Evolutionary conservation across 495 filamentous ascomycete species (phyloP).

Genomic region (Acidomyces sp.): DNA sequence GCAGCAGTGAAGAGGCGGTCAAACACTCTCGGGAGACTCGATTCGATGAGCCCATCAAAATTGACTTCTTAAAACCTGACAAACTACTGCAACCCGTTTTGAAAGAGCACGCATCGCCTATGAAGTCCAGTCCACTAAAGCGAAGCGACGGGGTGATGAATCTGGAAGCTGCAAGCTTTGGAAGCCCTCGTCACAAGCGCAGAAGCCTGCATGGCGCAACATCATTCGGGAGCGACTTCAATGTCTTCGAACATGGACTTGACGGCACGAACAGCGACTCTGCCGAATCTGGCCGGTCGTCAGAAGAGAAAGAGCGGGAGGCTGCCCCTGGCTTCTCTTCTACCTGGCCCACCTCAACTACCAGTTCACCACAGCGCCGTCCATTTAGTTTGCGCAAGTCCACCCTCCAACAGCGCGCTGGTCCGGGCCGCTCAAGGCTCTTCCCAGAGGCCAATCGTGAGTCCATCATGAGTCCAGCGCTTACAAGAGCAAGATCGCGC

Average conservation of each 20-base stretch:
- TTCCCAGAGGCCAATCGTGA: slow-evolving; percentile 15
- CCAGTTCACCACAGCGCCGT: slow-evolving; percentile 39
- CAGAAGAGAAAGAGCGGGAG: slow-evolving; percentile 22
- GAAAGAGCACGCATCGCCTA: slow-evolving; percentile 30
- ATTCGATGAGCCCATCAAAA: slow-evolving; percentile 26
- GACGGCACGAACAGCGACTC: slow-evolving; percentile 15
- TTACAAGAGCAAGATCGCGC: slow-evolving; percentile 40
- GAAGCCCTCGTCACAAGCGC: slow-evolving; percentile 75
- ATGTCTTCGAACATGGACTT: slow-evolving; percentile 51
- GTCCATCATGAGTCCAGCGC: slow-evolving; percentile 5
- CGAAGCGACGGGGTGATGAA: slow-evolving; percentile 84
- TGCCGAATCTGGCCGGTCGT: slow-evolving; percentile 9
- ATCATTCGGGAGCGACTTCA: slow-evolving; percentile 47
- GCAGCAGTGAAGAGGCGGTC: background rate
- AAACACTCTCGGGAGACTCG: slow-evolving; percentile 1
- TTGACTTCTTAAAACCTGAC: slow-evolving; percentile 26
- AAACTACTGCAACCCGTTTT: slow-evolving; percentile 18
- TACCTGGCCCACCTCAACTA: slow-evolving; percentile 25
- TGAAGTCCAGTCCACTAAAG: slow-evolving; percentile 76
- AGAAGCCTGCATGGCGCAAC: slow-evolving; percentile 63
- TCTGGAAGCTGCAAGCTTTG: slow-evolving; percentile 59
- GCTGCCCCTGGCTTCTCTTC: slow-evolving; percentile 21
- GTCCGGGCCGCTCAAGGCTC: slow-evolving; percentile 30
- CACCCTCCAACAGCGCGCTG: slow-evolving; percentile 63
- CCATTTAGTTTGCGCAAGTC: slow-evolving; percentile 60